Evolutionary conservation across 768 basidiomycete species (phyloP).

Genomic region (Phylloporus sp.): DNA sequence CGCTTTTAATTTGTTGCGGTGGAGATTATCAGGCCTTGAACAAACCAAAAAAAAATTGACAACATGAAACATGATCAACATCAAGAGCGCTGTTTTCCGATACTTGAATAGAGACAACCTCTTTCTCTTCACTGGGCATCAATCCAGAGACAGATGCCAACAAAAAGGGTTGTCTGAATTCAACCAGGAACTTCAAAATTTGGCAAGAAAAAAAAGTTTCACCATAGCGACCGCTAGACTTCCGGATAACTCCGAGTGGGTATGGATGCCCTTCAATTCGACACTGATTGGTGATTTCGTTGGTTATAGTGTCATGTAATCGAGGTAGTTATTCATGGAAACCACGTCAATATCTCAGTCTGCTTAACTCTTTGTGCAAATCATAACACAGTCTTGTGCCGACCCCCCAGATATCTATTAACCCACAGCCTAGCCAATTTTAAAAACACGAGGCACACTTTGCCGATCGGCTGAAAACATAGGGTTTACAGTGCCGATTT

Average conservation of each 20-base stretch:
- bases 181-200: too few relatives aligned
- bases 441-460: not conserved
- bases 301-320: too few relatives aligned
- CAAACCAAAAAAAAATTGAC: not conserved
- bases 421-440: not conserved
- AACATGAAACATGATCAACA: not conserved
- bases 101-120: not conserved
- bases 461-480: slow-evolving; percentile 10
- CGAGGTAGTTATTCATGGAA: too few relatives aligned
- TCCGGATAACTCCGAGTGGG: too few relatives aligned
- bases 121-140: too few relatives aligned
- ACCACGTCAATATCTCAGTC: not conserved
- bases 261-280: too few relatives aligned
- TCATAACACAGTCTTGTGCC: not conserved
- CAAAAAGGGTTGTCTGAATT: too few relatives aligned
- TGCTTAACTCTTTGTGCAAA: not conserved
- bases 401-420: not conserved
- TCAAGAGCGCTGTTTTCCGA: not conserved
- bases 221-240: too few relatives aligned
- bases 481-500: slow-evolving; percentile 7
- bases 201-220: too few relatives aligned
- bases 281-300: too few relatives aligned
- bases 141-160: too few relatives aligned
- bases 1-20: not conserved
- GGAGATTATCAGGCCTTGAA: not conserved